Evolutionary conservation across 768 basidiomycete genomes (phyloP), one percentile per base, ranked within the genome.

Genomic region (Lanmaoa pseudosensibilis): DNA sequence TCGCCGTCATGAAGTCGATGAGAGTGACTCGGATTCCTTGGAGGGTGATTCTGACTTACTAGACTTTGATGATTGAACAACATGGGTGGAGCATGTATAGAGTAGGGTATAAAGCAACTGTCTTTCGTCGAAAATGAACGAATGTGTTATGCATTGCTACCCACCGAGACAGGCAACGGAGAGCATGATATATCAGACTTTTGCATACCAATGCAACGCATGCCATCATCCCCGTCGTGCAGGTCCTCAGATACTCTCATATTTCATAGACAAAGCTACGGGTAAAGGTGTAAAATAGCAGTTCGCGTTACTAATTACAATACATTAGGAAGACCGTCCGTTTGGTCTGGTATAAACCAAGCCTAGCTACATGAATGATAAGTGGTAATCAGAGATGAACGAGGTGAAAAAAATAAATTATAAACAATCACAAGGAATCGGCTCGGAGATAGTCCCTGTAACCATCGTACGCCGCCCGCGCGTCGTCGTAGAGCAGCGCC

Each of bases 371-470:
- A 49, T 4, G 18, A 21, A 7, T 4, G 10, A 9, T 15, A 4
- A 15, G 4, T 10, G 18, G 18, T 41, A 11, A 4, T 33, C 33
- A 5, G 12, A n/a, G 7, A 13, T 25, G 6, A 39, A 23, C 5
- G 27, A 32, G 4, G 2, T 37, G 16, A 37, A 36, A 27, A 13
- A 45, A 32, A 33, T 33, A 34, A 34, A 32, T 8, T n/a, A n/a
- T n/a, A 11, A 5, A 5, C 5, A 1, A 49, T 64, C 40, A 65
- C 3, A 55, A n/a, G 0, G 37, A 37, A 21, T 50, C 49, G 8
- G 5, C 23, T 9, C 21, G 18, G 33, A 65, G 41, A 48, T 62
- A 54, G 15, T 65, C 57, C 23, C 15, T 54, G 50, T 65, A 65
- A 0, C 63, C 64, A n/a, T 52, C 34, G 27, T 56, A 58, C 2